These are phyloP conservation scores for Neocucurbitaria cava DNA, from an alignment of 2,329 filamentous ascomycete species.

Conservation along the genomic window DNA sequence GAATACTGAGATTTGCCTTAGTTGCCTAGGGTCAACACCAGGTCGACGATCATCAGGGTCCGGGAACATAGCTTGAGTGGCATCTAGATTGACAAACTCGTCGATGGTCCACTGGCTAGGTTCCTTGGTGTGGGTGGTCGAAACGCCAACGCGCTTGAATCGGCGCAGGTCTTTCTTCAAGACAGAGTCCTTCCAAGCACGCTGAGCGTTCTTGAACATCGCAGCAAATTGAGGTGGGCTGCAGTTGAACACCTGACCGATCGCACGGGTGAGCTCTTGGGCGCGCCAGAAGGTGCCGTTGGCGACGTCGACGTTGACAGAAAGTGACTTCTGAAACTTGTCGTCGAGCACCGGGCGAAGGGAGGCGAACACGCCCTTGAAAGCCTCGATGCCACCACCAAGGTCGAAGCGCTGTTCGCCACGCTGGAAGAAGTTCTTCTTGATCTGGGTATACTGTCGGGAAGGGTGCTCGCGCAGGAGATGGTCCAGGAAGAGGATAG, in stretches of 20 bases:
- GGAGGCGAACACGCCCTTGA: constrained; percentile 89
- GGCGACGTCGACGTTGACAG: constrained; percentile 88
- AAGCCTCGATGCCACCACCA: constrained; percentile 73
- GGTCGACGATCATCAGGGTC: constrained; percentile 64
- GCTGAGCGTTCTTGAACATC: constrained; percentile 26
- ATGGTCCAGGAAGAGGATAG: constrained; percentile 91
- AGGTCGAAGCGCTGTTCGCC: constrained; percentile 61
- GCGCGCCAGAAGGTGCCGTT: constrained; percentile 86
- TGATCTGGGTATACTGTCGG: constrained; percentile 71
- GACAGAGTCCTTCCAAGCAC: constrained; percentile 33
- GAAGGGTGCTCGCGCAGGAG: constrained; percentile 81
- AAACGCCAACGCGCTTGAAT: constrained; percentile 52
- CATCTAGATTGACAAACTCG: constrained; percentile 53
- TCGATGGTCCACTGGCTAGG: constrained; percentile 60
- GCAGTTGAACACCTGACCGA: constrained; percentile 35
- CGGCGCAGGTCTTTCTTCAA: constrained; percentile 50
- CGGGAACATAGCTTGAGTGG: constrained; percentile 55
- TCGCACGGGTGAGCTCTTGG: constrained; percentile 46
- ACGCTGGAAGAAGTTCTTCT: constrained; percentile 79
- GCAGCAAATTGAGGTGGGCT: constrained; percentile 25
- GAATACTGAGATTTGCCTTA: constrained; percentile 61
- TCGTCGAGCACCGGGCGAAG: constrained; percentile 73
- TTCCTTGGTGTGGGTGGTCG: constrained; percentile 47
- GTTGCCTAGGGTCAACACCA: constrained; percentile 29
- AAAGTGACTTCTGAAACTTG: constrained; percentile 65